These are phyloP conservation scores for Actinomucor elegans DNA, from an alignment of 371 early-diverging fungal genomes.

Conservation along the genomic window DNA sequence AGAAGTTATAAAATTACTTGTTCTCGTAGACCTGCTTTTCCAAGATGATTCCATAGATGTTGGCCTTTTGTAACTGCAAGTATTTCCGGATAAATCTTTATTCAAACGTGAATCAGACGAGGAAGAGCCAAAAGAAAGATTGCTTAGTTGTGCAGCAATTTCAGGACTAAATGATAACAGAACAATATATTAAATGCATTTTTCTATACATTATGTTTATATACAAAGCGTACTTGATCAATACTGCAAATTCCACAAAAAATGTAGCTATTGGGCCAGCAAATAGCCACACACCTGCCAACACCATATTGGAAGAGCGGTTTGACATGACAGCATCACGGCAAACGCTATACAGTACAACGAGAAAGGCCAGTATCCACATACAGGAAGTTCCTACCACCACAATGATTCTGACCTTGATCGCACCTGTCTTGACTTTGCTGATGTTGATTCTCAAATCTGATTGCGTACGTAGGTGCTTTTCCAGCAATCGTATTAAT, in stretches of 20 bases:
- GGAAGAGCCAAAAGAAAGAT: conserved; percentile 5
- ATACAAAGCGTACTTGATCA: conserved; percentile 28
- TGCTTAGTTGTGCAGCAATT: conserved; percentile 7
- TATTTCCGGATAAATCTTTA: too few species aligned
- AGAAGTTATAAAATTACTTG: not conserved
- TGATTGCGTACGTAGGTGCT: conserved; percentile 21
- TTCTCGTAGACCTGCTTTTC: too few species aligned
- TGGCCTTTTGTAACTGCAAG: too few species aligned
- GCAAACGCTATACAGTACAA: conserved; percentile 24
- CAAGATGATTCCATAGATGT: too few species aligned
- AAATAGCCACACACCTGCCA: conserved; percentile 29
- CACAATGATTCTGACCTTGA: conserved; percentile 28
- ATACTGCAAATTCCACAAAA: conserved; percentile 25
- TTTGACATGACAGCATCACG: conserved; percentile 16
- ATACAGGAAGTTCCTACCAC: conserved; percentile 18
- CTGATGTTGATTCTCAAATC: conserved; percentile 18
- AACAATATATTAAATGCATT: not conserved
- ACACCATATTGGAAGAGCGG: conserved; percentile 14
- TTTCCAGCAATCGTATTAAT: conserved; percentile 21
- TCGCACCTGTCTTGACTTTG: conserved; percentile 29
- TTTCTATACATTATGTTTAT: not conserved
- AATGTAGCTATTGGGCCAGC: conserved; percentile 28
- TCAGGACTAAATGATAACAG: conserved; percentile 2
- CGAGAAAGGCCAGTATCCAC: conserved; percentile 23
- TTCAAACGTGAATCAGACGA: not conserved